These are phyloP conservation scores for Lipomyces sp. DNA, from an alignment of 805 yeast species.

Conservation along the genomic window DNA sequence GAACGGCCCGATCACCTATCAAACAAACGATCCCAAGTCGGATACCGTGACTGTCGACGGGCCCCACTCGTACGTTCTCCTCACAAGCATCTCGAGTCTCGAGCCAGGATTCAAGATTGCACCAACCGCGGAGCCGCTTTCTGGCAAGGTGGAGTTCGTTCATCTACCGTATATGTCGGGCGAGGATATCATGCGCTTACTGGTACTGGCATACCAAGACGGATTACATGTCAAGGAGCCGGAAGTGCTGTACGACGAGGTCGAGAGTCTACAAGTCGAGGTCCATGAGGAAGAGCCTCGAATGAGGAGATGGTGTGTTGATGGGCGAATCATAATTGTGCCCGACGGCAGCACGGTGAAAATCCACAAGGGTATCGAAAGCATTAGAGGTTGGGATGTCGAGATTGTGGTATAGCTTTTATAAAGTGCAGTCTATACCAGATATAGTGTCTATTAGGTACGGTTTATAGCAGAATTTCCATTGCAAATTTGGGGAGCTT, in stretches of 20 bases:
- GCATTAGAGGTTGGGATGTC: slow-evolving; percentile 28
- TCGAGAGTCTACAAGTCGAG: slow-evolving; percentile 35
- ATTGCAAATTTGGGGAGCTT: background rate
- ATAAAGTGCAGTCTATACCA: background rate
- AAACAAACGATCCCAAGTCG: slow-evolving; percentile 5
- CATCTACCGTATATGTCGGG: slow-evolving; percentile 42
- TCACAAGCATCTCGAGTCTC: slow-evolving; percentile 54
- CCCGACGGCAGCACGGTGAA: slow-evolving; percentile 28
- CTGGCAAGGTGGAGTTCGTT: slow-evolving; percentile 46
- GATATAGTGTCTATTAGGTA: no score
- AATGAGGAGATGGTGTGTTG: slow-evolving; percentile 59
- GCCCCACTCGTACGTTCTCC: slow-evolving; percentile 57
- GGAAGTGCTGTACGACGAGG: slow-evolving; percentile 47
- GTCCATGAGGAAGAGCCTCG: slow-evolving; percentile 36
- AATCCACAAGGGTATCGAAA: slow-evolving; percentile 21
- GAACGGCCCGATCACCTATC: slow-evolving; percentile 41
- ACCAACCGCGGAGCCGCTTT: slow-evolving; percentile 52
- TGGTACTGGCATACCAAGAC: slow-evolving; percentile 54
- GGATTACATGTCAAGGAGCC: slow-evolving; percentile 54
- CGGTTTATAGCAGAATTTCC: no score
- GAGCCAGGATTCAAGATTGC: slow-evolving; percentile 63
- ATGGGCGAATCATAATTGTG: slow-evolving; percentile 52
- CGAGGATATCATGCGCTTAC: slow-evolving; percentile 49
- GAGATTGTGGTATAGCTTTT: slow-evolving; percentile 25
- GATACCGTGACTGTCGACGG: slow-evolving; percentile 32